Conservation (phyloP, 805 yeast species). For the Starmerella riodocensis region DNA sequence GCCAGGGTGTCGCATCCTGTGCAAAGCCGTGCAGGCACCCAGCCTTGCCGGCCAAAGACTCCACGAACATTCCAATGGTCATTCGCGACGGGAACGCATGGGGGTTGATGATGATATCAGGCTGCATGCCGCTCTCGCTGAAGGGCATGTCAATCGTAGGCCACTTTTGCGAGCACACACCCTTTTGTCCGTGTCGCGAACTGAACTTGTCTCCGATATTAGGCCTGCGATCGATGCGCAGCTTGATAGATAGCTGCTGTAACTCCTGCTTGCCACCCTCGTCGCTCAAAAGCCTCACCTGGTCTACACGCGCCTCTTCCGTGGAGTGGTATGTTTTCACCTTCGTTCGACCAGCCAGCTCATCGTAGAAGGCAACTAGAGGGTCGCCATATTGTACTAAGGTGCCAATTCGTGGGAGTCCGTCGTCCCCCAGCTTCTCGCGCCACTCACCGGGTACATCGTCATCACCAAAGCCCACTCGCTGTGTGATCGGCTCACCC, state of each 20-base stretch:
- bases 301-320: slow-evolving; percentile 91
- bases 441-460: slow-evolving; percentile 88
- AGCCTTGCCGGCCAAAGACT: slow-evolving; percentile 95
- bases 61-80: slow-evolving; percentile 99
- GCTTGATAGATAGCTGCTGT: slow-evolving; percentile 75
- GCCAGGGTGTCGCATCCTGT: slow-evolving; percentile 96
- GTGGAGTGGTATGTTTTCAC: slow-evolving; percentile 85
- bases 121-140: slow-evolving; percentile 90
- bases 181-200: slow-evolving; percentile 95
- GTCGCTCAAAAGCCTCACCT: slow-evolving; percentile 82
- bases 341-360: slow-evolving; percentile 77
- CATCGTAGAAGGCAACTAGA: slow-evolving; percentile 83
- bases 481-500: slow-evolving; percentile 91
- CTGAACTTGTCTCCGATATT: slow-evolving; percentile 96
- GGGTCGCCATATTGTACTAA: slow-evolving; percentile 93
- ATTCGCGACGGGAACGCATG: slow-evolving; percentile 99
- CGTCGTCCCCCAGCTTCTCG: slow-evolving; percentile 78
- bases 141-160: slow-evolving; percentile 96
- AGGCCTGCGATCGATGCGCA: slow-evolving; percentile 82
- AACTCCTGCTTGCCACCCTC: slow-evolving; percentile 56
- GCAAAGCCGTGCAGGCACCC: slow-evolving; percentile 97
- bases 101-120: slow-evolving; percentile 94
- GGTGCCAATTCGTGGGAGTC: slow-evolving; percentile 80
- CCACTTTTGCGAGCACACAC: slow-evolving; percentile 97
- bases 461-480: slow-evolving; percentile 86